A percentile compares a stretch with the other conserved stretches of the same genome.
phyloP scores from a whole-genome alignment of 1,284 basidiomycete species.

The Tylopilus orsonianus region DNA sequence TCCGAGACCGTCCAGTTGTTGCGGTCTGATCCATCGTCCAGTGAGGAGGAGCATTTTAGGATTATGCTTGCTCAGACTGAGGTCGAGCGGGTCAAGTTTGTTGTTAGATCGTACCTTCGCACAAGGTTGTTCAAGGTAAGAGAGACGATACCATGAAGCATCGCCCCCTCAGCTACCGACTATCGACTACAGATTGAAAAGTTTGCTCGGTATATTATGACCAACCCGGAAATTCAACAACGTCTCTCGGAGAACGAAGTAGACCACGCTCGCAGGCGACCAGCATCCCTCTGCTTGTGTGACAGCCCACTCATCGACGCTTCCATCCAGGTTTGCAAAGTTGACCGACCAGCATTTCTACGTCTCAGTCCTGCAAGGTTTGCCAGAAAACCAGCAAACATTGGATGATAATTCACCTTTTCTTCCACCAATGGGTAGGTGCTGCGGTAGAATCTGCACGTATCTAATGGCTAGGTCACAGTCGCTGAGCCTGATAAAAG shows the following conservation, averaged over 20 bases:
- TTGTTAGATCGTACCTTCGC: slow-evolving; percentile 85
- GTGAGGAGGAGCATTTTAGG: slow-evolving; percentile 88
- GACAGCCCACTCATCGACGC: neutral
- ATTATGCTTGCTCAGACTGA: slow-evolving; percentile 91
- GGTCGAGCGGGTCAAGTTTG: slow-evolving; percentile 88
- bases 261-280: slow-evolving; percentile 71
- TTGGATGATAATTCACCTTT: slow-evolving; percentile 72
- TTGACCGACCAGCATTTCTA: slow-evolving; percentile 74
- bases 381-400: slow-evolving; percentile 72
- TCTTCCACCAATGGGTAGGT: slow-evolving; percentile 78
- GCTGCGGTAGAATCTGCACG: neutral
- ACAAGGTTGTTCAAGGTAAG: slow-evolving; percentile 80
- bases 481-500: slow-evolving; percentile 75
- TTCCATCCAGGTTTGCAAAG: slow-evolving; percentile 58
- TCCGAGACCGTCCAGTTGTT: slow-evolving; percentile 67
- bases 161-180: neutral
- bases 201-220: slow-evolving; percentile 75
- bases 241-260: slow-evolving; percentile 78
- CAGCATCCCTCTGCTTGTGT: neutral
- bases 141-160: neutral
- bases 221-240: slow-evolving; percentile 65
- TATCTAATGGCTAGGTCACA: slow-evolving; percentile 34
- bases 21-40: slow-evolving; percentile 74
- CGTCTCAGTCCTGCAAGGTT: slow-evolving; percentile 71
- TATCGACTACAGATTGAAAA: slow-evolving; percentile 70